Evolutionary conservation across 2,329 filamentous ascomycete species (phyloP), one percentile per base, ranked within the genome.

Genomic region (Ceratocystiopsis brevicomis): DNA sequence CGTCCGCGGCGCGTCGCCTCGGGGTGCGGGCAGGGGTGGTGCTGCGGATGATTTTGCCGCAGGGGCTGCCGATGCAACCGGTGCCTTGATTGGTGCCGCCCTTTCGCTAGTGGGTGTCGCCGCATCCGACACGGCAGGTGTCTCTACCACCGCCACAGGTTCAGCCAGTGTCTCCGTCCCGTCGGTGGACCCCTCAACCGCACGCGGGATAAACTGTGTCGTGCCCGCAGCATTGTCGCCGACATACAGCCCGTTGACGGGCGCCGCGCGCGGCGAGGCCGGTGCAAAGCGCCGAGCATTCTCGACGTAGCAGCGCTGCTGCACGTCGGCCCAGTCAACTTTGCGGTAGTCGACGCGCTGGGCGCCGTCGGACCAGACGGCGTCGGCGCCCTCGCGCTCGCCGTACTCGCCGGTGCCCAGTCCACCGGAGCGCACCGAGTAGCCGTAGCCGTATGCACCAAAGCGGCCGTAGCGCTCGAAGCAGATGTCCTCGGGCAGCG

Each of bases 391-490:
- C 50, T 90, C 81, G 41, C 70, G 76, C 49, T 95, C 82, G 18
- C 85, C 85, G 53, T 86, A 77, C 58, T 92, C 73, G 12, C 84
- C 87, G n/a, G 82, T 77, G 5, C 88, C 86, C 21, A 81, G 76
- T 2, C 88, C 88, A 13, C 88, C 88, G 49, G 71, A 76, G 45
- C 76, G 76, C 33, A 71, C 65, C 32, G 81, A 83, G 58, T 96
- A 96, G 10, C 88, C 88, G 48, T 85, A 74, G 0, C 88, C 88
- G 52, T 98, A 98, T 0, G 88, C 82, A 0, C 84, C 87, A 30
- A 90, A 73, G 49, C 86, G 73, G 3, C 88, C 88, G 56, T 83
- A 93, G 2, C 90, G 73, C 52, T 98, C 90, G 55, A 94, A 95
- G 62, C 90, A 98, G 39, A 95, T 73, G 53, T 93, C 80, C 50